These are phyloP conservation scores for Podaxis sp. DNA, from an alignment of 768 basidiomycete genomes.

Conservation along the genomic window DNA sequence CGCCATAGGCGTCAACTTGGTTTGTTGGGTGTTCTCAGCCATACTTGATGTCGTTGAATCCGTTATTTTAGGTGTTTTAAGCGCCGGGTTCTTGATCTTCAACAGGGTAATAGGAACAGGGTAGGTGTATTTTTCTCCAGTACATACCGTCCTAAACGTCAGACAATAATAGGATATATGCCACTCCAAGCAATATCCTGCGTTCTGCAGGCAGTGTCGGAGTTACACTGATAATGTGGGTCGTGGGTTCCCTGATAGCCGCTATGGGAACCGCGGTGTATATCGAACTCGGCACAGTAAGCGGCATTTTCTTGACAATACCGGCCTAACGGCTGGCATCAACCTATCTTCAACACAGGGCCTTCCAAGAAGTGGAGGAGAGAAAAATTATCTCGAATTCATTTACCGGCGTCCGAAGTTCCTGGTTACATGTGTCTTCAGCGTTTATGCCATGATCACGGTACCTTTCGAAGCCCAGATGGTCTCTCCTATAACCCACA, in stretches of 20 bases:
- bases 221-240: constrained; percentile 65
- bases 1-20: constrained; percentile 46
- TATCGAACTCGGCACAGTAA: constrained; percentile 70
- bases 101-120: constrained; percentile 75
- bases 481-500: background rate
- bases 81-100: constrained; percentile 64
- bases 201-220: constrained; percentile 68
- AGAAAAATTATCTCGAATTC: constrained; percentile 74
- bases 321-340: background rate
- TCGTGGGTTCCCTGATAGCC: constrained; percentile 61
- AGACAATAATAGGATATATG: constrained; percentile 53
- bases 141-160: background rate
- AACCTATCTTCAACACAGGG: constrained; percentile 32
- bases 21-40: constrained; percentile 20
- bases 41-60: background rate
- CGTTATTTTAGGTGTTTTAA: constrained; percentile 35
- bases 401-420: constrained; percentile 62
- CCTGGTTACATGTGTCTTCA: constrained; percentile 54
- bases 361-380: constrained; percentile 66
- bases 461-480: constrained; percentile 27
- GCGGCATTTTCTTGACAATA: constrained; percentile 9
- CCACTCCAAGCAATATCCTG: constrained; percentile 64
- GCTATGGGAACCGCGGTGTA: constrained; percentile 66
- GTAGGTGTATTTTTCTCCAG: constrained; percentile 27
- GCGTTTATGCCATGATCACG: constrained; percentile 52